phyloP scores from a whole-genome alignment of 1,284 basidiomycete species.

The Ustilago shanxiensis region DNA sequence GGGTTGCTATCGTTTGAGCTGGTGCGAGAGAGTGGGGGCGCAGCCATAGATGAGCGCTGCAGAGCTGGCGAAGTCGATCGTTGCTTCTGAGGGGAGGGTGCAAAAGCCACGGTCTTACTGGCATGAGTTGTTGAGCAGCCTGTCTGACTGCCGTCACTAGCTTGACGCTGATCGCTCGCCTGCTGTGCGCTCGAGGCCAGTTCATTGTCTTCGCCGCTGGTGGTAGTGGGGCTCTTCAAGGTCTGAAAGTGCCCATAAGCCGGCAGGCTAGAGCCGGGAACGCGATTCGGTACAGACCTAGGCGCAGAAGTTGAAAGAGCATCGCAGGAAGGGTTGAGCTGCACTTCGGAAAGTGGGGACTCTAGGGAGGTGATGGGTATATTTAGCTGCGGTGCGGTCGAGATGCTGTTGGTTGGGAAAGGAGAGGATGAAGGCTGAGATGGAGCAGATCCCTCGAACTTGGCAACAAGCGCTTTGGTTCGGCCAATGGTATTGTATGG shows the following conservation, averaged over 20 bases:
- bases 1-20: constrained; percentile 17
- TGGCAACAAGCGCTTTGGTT: constrained; percentile 53
- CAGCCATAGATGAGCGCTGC: constrained; percentile 5
- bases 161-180: constrained; percentile 13
- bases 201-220: background rate
- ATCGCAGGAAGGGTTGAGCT: background rate
- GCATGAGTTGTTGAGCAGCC: constrained; percentile 15
- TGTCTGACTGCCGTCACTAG: constrained; percentile 17
- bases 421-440: background rate
- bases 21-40: constrained; percentile 24
- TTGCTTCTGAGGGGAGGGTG: constrained; percentile 64
- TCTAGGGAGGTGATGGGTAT: constrained; percentile 12
- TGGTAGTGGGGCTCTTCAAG: background rate
- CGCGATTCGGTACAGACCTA: constrained; percentile 22
- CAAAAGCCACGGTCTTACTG: constrained; percentile 59
- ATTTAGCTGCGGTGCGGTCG: constrained; percentile 6
- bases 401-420: background rate
- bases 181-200: background rate
- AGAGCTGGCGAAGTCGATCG: constrained; percentile 28
- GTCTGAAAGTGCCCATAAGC: background rate
- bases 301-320: constrained; percentile 1
- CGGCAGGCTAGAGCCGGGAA: constrained; percentile 39
- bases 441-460: constrained; percentile 31
- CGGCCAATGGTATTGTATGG: constrained; percentile 17
- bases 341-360: constrained; percentile 5